phyloP scores from a whole-genome alignment of 805 yeast species.

The Candida schatavii region DNA sequence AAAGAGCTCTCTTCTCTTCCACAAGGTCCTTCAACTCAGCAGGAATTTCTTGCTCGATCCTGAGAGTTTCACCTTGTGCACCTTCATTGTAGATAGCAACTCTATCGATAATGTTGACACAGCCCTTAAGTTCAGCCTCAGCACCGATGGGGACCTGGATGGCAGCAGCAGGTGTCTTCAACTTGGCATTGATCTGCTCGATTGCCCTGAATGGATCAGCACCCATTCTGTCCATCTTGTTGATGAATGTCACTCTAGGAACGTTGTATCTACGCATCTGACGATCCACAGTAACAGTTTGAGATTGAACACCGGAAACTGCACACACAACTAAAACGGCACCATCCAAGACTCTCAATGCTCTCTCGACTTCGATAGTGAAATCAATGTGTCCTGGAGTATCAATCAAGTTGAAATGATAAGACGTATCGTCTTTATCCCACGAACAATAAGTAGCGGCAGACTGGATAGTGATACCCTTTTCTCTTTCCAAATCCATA shows the following conservation, averaged over 20 bases:
- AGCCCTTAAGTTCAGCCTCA: constrained; percentile 82
- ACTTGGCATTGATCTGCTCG: constrained; percentile 82
- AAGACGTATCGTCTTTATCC: constrained; percentile 68
- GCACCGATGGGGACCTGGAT: constrained; percentile 97
- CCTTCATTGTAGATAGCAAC: constrained; percentile 90
- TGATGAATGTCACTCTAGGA: constrained; percentile 93
- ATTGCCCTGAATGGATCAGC: constrained; percentile 95
- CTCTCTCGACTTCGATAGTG: constrained; percentile 98
- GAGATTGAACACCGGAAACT: constrained; percentile 97
- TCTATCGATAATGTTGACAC: constrained; percentile 85
- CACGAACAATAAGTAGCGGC: constrained; percentile 99
- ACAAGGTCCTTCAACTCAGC: constrained; percentile 76
- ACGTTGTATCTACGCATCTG: constrained; percentile 98
- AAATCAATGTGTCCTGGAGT: constrained; percentile 99
- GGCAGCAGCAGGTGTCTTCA: constrained; percentile 94
- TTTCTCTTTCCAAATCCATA: constrained; percentile 97
- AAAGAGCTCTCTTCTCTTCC: constrained; percentile 80
- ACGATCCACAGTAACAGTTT: constrained; percentile 97
- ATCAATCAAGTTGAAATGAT: constrained; percentile 92
- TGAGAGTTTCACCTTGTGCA: constrained; percentile 77
- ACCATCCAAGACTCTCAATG: constrained; percentile 96
- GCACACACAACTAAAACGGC: constrained; percentile 99
- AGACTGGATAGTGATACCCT: constrained; percentile 97
- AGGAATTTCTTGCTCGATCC: constrained; percentile 63
- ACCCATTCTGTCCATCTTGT: constrained; percentile 99